Evolutionary conservation across 106 monocot genomes (phyloP), one percentile per base, ranked within the genome.

Genomic region (Narthecium ossifragum): DNA sequence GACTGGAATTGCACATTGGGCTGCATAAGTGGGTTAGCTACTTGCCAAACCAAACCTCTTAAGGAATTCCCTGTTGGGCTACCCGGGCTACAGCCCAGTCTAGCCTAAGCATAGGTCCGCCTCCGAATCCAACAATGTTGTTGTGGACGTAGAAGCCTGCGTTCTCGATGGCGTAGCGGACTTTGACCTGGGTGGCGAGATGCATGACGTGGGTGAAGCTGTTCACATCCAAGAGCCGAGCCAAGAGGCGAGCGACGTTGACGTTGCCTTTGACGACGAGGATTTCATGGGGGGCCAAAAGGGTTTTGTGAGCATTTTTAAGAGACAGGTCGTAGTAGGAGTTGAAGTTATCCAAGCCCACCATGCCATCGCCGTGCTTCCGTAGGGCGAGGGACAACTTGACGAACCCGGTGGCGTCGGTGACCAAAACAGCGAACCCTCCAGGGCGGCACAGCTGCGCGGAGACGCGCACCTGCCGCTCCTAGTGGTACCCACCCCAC

Each of bases 151-250:
- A 75, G 8, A 62, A 68, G 17, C 55, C 56, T 12, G 75, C 69
- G 40, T 75, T 75, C 49, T 69, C 69, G 21, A 75, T 62, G 22
- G 75, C 75, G 34, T 75, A 75, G 37, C 75, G 61, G 9, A 75
- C 75, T 11, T 69, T 69, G 14, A 69, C 75, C 69, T 75, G 75
- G 3, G 75, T 69, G 20, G 75, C 75, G 28, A 75, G 68, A 48
- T 75, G 75, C 50, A 75, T 55, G 4, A 75, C 75, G 49, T 75
- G 75, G 1, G 75, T 63, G 69, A 75, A 75, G 10, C 47, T 62
- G 14, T 60, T 69, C 30, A 63, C 57, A 49, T 69, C 63, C 61
- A 75, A 58, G 37, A 75, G 75, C 47, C 54, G 60, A 13, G 63
- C 75, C 5, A 75, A 39, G 48, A 75, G 57, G 22, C 36, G 53